Conservation (phyloP, 208 protist species). For the Phytomonas sp. region DNA sequence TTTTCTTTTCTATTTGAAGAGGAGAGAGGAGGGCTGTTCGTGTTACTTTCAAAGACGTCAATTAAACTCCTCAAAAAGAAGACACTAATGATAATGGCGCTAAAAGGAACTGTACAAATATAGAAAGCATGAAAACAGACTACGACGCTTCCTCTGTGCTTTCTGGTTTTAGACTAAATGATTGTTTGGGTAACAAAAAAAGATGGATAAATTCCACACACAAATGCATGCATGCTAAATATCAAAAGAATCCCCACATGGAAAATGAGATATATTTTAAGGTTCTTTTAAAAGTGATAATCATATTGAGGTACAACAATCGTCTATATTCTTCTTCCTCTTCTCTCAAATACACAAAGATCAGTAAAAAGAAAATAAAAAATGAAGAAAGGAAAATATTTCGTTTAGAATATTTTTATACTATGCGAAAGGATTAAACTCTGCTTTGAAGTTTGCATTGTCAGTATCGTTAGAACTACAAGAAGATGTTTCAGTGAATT, state of each 20-base stretch:
- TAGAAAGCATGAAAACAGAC: not conserved
- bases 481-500: not conserved
- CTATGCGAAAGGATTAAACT: conserved; percentile 46
- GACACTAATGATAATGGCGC: not conserved
- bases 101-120: not conserved
- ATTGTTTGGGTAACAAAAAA: not conserved
- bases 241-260: not conserved
- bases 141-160: not conserved
- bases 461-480: not conserved
- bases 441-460: conserved; percentile 28
- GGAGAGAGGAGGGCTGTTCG: no score
- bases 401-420: not conserved
- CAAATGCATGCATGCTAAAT: not conserved
- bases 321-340: not conserved
- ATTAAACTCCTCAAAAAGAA: not conserved
- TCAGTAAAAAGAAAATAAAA: not conserved
- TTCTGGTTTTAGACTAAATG: not conserved
- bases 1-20: no score
- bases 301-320: not conserved
- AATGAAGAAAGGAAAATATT: not conserved
- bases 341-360: not conserved
- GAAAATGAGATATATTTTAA: not conserved
- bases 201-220: not conserved
- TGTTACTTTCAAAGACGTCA: no score
- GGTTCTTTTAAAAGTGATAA: not conserved